Percentiles rank a stretch among this genome's conserved stretches.
These are phyloP conservation scores for Microascus cirrosus DNA, from an alignment of 2,329 filamentous ascomycete species.

Conservation along the genomic window DNA sequence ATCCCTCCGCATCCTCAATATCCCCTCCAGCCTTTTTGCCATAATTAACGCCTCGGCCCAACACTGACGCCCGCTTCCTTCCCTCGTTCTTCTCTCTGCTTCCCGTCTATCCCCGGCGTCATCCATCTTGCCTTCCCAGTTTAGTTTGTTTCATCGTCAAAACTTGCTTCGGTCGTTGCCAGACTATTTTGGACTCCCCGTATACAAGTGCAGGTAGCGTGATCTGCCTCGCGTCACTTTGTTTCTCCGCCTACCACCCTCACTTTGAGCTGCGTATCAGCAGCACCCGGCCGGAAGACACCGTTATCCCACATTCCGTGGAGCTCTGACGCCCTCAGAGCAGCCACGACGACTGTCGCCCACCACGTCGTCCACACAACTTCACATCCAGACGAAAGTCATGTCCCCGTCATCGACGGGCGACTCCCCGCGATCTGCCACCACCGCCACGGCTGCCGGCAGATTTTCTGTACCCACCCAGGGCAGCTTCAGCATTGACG, in stretches of 20 bases:
- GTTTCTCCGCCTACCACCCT: not conserved
- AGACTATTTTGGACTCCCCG: not conserved
- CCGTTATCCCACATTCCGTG: not conserved
- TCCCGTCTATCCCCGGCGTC: not conserved
- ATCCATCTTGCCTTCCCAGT: not conserved
- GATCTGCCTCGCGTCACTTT: not conserved
- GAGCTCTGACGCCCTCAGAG: slow-evolving; percentile 4
- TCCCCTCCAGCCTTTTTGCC: slow-evolving; percentile 2
- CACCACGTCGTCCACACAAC: slow-evolving; percentile 5
- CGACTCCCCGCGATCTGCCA: slow-evolving; percentile 36
- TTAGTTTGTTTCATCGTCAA: slow-evolving; percentile 3
- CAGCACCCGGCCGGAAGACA: slow-evolving; percentile 1
- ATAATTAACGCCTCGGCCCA: slow-evolving; percentile 4
- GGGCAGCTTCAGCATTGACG: slow-evolving; percentile 36
- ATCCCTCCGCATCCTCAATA: not conserved
- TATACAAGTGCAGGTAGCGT: not conserved
- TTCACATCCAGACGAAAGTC: slow-evolving; percentile 7
- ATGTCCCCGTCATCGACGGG: slow-evolving; percentile 44
- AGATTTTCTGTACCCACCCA: slow-evolving; percentile 33
- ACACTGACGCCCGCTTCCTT: not conserved
- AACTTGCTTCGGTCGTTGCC: not conserved
- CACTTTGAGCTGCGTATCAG: not conserved
- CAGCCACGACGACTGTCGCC: slow-evolving; percentile 2
- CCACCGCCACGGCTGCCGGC: slow-evolving; percentile 24
- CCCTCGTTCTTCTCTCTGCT: not conserved